These are phyloP conservation scores for Rauvolfia tetraphylla DNA, from an alignment of 257 asterid genomes.

Conservation along the genomic window DNA sequence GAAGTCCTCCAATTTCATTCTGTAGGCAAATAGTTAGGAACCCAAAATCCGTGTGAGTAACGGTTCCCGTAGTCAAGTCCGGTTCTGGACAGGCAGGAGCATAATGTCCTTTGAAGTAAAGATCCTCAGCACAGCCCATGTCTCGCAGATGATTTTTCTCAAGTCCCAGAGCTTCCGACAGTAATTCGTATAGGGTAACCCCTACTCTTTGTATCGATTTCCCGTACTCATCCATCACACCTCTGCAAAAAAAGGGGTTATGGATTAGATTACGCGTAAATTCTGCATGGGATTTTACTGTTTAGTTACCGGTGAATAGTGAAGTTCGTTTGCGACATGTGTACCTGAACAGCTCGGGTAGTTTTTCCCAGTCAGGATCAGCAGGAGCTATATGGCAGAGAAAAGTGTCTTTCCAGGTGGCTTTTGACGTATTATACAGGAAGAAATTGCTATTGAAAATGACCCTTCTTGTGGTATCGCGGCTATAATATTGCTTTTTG, in stretches of 20 bases:
- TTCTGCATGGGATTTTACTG: no score
- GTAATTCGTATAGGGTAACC: slow-evolving; percentile 4
- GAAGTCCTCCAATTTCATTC: slow-evolving; percentile 27
- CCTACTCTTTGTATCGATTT: slow-evolving; percentile 4
- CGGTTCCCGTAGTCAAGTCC: slow-evolving; percentile 20
- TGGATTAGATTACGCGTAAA: background rate
- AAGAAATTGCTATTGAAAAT: background rate
- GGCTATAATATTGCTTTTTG: slow-evolving; percentile 6
- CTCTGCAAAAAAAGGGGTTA: background rate
- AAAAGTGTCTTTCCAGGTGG: background rate
- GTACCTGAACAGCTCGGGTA: slow-evolving; percentile 2
- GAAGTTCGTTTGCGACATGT: no score
- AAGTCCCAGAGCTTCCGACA: slow-evolving; percentile 16
- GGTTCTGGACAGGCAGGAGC: slow-evolving; percentile 38
- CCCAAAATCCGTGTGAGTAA: slow-evolving; percentile 27
- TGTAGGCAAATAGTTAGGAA: slow-evolving; percentile 27
- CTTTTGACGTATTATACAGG: background rate
- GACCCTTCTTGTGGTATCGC: background rate
- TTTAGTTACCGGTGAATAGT: no score
- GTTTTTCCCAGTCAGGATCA: slow-evolving; percentile 1
- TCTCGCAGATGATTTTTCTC: slow-evolving; percentile 22
- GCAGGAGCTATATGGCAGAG: background rate
- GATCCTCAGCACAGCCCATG: slow-evolving; percentile 33
- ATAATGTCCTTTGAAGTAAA: slow-evolving; percentile 13
- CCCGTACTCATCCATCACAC: slow-evolving; percentile 7